Conservation (phyloP, 129 eudicot genomes). For the Chrysanthemum lavandulifolium region DNA sequence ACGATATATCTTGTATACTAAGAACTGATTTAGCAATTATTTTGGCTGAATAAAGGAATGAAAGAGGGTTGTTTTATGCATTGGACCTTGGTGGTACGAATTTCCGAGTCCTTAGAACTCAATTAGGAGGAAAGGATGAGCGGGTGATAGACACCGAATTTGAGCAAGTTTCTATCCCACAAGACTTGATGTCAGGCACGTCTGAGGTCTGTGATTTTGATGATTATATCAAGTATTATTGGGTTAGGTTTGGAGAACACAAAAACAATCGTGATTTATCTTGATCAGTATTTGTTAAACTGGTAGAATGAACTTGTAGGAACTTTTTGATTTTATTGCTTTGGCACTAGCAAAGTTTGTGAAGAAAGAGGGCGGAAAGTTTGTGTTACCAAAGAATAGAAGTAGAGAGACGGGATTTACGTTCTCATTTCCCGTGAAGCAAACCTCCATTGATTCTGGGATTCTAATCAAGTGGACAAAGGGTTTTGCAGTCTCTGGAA, state of each 20-base stretch:
- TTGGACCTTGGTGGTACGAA: too few relatives aligned
- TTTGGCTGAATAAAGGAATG: too few relatives aligned
- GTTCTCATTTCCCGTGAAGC: slow-evolving; percentile 84
- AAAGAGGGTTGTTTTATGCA: too few relatives aligned
- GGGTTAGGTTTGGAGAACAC: not conserved
- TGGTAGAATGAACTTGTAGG: slow-evolving; percentile 37
- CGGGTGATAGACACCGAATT: too few relatives aligned
- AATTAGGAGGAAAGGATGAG: too few relatives aligned
- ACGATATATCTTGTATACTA: too few relatives aligned
- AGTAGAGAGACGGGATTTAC: slow-evolving; percentile 82
- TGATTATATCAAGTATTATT: not conserved
- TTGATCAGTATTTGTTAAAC: slow-evolving; percentile 9
- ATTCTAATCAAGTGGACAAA: slow-evolving; percentile 85
- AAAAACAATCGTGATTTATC: not conserved
- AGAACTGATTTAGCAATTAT: too few relatives aligned
- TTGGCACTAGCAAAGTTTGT: slow-evolving; percentile 64
- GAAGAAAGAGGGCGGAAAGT: slow-evolving; percentile 61
- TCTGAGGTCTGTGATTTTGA: slow-evolving; percentile 47
- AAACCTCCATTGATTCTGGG: slow-evolving; percentile 76
- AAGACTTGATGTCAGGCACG: slow-evolving; percentile 66
- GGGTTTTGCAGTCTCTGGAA: slow-evolving; percentile 81
- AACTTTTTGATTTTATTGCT: slow-evolving; percentile 78
- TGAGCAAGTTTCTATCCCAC: slow-evolving; percentile 79
- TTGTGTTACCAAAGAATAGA: slow-evolving; percentile 48
- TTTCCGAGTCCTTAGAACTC: too few relatives aligned